Evolutionary conservation across 225 moss, liverwort and hornwort species (phyloP).

Genomic region (Neckera pumila): DNA sequence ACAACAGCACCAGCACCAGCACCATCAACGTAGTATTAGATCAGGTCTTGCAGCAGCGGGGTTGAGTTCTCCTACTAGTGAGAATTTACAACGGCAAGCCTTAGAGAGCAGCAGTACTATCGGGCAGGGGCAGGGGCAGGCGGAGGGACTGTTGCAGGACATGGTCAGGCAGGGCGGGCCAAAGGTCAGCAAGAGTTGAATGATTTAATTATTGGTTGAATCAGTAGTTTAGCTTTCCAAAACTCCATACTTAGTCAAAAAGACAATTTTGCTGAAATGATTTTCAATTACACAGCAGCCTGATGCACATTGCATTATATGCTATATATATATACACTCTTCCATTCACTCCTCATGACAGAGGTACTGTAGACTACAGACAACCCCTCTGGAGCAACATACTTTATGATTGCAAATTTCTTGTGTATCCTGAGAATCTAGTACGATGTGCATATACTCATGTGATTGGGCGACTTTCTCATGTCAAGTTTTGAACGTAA

Average conservation of each 20-base stretch:
- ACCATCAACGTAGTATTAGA: background rate
- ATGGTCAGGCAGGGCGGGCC: slow-evolving; percentile 31
- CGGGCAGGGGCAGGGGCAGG: background rate
- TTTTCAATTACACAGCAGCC: slow-evolving; percentile 8
- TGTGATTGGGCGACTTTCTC: background rate
- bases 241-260: background rate
- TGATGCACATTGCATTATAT: slow-evolving; percentile 49
- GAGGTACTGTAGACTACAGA: background rate
- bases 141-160: slow-evolving; percentile 46
- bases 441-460: background rate
- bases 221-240: background rate
- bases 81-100: slow-evolving; percentile 15
- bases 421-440: background rate
- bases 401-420: background rate
- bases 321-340: background rate
- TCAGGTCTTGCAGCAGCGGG: background rate
- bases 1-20: background rate
- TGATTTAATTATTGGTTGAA: background rate
- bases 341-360: background rate
- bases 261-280: slow-evolving; percentile 31
- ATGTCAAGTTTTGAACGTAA: background rate
- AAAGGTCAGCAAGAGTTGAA: slow-evolving; percentile 26
- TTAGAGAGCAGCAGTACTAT: background rate
- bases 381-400: background rate
- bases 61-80: background rate